Evolutionary conservation across 805 yeast genomes (phyloP).

Genomic region (Jamesozyma jinghongensis): DNA sequence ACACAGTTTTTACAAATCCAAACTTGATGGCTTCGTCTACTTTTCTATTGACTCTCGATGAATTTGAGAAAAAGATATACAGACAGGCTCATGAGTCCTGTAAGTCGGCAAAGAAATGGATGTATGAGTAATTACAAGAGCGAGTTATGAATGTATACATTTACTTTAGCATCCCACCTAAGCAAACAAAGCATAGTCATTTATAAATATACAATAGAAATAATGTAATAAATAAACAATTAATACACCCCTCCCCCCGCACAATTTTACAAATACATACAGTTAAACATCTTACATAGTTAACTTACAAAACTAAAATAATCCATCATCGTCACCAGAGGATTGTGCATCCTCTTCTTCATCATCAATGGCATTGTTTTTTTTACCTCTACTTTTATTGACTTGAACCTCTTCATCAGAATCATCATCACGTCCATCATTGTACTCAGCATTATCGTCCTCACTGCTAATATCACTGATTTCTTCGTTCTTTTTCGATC

Average conservation of each 20-base stretch:
- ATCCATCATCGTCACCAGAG: constrained; percentile 13
- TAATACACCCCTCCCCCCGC: too few species aligned
- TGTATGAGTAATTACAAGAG: constrained; percentile 8
- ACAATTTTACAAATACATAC: too few species aligned
- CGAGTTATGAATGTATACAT: too few species aligned
- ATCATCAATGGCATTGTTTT: constrained; percentile 6
- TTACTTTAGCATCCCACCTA: too few species aligned
- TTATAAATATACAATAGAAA: too few species aligned
- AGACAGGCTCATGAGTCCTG: constrained; percentile 44
- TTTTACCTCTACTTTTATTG: constrained; percentile 6
- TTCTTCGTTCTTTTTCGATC: constrained; percentile 28
- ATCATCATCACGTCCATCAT: constrained; percentile 36
- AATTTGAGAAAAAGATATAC: constrained; percentile 58
- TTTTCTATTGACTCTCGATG: constrained; percentile 63
- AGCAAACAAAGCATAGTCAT: not conserved
- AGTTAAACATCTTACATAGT: too few species aligned
- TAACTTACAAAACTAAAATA: constrained; percentile 10
- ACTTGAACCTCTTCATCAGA: constrained; percentile 31
- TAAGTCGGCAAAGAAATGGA: constrained; percentile 38
- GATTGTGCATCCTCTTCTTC: too few species aligned
- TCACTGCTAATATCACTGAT: constrained; percentile 14
- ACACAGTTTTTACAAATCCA: not conserved
- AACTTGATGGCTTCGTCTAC: constrained; percentile 3
- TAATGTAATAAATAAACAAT: too few species aligned
- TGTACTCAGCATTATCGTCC: constrained; percentile 25